Percentiles rank a stretch among this genome's conserved stretches.
phyloP scores from a whole-genome alignment of 371 early-diverging fungal genomes.

The Lichtheimia ornata region DNA sequence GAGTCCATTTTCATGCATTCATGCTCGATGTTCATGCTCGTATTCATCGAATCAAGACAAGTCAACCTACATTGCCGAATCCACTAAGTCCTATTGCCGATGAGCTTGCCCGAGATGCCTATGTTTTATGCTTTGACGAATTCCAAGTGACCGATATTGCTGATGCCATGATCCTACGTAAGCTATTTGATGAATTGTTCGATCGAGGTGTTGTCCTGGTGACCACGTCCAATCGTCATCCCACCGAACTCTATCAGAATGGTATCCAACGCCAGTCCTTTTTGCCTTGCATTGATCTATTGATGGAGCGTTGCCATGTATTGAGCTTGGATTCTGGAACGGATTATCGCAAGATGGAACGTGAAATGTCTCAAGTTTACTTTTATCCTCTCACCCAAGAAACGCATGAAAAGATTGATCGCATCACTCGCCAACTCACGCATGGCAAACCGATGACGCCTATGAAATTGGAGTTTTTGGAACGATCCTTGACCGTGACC shows the following conservation, averaged over 20 bases:
- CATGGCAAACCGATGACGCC: conserved; percentile 33
- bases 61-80: conserved; percentile 54
- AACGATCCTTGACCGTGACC: conserved; percentile 69
- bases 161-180: conserved; percentile 93
- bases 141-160: conserved; percentile 97
- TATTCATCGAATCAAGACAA: conserved; percentile 71
- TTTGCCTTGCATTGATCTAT: conserved; percentile 85
- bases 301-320: conserved; percentile 81
- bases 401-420: conserved; percentile 45
- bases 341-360: conserved; percentile 79
- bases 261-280: conserved; percentile 93
- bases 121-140: conserved; percentile 94
- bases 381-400: conserved; percentile 61
- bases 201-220: conserved; percentile 88
- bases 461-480: conserved; percentile 68
- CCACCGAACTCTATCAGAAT: conserved; percentile 91
- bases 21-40: conserved; percentile 92
- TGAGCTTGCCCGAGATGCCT: conserved; percentile 77
- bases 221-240: conserved; percentile 93
- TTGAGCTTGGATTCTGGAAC: conserved; percentile 85
- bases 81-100: conserved; percentile 83
- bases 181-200: conserved; percentile 81
- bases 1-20: conserved; percentile 95
- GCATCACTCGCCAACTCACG: conserved; percentile 34
- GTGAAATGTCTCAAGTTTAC: conserved; percentile 59